phyloP scores from a whole-genome alignment of 2,329 filamentous ascomycete species.

The Pseudonectria buxi region DNA sequence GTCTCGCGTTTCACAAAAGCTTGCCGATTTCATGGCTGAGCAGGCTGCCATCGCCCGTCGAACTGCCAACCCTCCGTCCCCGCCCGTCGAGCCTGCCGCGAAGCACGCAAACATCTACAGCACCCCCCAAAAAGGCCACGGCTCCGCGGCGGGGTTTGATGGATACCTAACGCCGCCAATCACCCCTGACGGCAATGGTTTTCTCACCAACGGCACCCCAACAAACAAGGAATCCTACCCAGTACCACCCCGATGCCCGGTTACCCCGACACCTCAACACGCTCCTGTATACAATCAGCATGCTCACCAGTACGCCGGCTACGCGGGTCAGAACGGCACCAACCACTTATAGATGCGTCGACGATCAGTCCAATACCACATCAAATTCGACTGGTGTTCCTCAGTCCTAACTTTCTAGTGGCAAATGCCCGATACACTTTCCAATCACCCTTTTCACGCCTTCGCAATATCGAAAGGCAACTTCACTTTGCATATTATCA shows the following conservation, averaged over 20 bases:
- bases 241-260: slow-evolving; percentile 49
- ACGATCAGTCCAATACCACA: slow-evolving; percentile 1
- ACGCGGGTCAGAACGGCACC: slow-evolving; percentile 37
- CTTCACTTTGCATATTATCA: slow-evolving; percentile 14
- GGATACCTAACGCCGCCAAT: slow-evolving; percentile 82
- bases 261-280: slow-evolving; percentile 53
- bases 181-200: slow-evolving; percentile 64
- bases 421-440: too few relatives aligned
- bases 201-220: slow-evolving; percentile 37
- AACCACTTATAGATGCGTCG: slow-evolving; percentile 33
- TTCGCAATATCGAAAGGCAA: too few relatives aligned
- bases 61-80: slow-evolving; percentile 49
- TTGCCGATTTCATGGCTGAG: slow-evolving; percentile 53
- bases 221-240: slow-evolving; percentile 42
- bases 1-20: slow-evolving; percentile 47
- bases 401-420: too few relatives aligned
- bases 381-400: slow-evolving; percentile 4
- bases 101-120: slow-evolving; percentile 60
- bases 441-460: too few relatives aligned
- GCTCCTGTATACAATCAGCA: slow-evolving; percentile 26
- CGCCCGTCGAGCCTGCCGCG: slow-evolving; percentile 45
- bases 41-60: slow-evolving; percentile 50
- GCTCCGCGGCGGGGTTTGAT: slow-evolving; percentile 55
- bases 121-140: slow-evolving; percentile 72
- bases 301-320: slow-evolving; percentile 29